Percentiles rank a stretch among this genome's conserved stretches.
phyloP scores from a whole-genome alignment of 2,329 filamentous ascomycete genomes.

The Penicillium verrucosum region DNA sequence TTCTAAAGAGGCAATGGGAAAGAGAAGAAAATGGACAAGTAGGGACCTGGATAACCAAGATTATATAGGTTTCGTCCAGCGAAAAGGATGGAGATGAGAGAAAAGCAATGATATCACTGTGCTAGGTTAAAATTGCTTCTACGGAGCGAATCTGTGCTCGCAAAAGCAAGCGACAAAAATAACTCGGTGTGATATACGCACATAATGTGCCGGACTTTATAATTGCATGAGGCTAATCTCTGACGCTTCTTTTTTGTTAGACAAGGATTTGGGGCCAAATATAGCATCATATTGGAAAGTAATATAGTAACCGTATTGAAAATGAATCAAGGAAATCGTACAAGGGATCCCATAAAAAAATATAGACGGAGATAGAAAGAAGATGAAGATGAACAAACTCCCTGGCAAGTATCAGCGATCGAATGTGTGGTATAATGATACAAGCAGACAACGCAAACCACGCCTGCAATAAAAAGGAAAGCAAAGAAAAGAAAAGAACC shows the following conservation, averaged over 20 bases:
- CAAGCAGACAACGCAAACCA: slow-evolving; percentile 17
- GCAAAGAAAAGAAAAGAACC: not conserved
- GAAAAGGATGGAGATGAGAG: not conserved
- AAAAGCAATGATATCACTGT: not conserved
- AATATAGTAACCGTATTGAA: not conserved
- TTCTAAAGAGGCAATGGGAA: not conserved
- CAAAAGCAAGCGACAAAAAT: not conserved
- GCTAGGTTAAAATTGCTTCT: not conserved
- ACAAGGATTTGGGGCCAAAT: not conserved
- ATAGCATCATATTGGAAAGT: not conserved
- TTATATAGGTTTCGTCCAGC: not conserved
- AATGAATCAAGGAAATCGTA: slow-evolving; percentile 2
- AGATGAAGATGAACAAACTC: slow-evolving; percentile 6
- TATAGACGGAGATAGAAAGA: not conserved
- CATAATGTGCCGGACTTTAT: slow-evolving; percentile 1
- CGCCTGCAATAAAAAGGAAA: slow-evolving; percentile 6
- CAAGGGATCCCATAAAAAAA: not conserved
- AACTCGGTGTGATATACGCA: slow-evolving; percentile 10
- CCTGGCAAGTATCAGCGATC: slow-evolving; percentile 20
- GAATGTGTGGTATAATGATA: slow-evolving; percentile 26
- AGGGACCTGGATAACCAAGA: not conserved
- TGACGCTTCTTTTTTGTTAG: not conserved
- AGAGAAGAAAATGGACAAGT: not conserved
- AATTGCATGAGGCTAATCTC: slow-evolving; percentile 8
- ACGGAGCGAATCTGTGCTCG: not conserved